phyloP scores from a whole-genome alignment of 192 early-diverging fungal species.

The Podila clonocystis region DNA sequence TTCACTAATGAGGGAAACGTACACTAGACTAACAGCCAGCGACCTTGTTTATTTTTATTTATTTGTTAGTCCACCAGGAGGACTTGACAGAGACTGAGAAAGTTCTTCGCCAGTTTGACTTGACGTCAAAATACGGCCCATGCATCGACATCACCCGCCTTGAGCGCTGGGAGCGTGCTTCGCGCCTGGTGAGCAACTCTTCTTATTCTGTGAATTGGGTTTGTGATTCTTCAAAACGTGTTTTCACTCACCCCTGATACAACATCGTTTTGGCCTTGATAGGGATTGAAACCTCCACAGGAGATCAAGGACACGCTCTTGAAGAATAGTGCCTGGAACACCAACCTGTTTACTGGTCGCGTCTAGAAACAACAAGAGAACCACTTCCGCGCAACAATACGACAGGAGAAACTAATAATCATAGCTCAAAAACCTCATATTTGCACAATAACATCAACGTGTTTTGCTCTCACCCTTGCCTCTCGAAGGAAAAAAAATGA shows the following conservation, averaged over 20 bases:
- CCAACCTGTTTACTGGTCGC: conserved; percentile 11
- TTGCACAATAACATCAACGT: too few relatives aligned
- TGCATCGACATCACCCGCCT: conserved; percentile 32
- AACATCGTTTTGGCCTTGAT: background rate
- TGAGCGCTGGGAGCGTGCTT: conserved; percentile 44
- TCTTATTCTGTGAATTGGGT: background rate
- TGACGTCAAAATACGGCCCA: conserved; percentile 25
- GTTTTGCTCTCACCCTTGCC: too few relatives aligned
- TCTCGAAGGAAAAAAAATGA: too few relatives aligned
- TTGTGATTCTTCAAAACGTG: background rate
- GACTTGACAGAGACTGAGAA: conserved; percentile 17
- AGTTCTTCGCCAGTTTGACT: conserved; percentile 35
- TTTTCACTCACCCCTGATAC: background rate
- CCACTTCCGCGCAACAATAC: background rate
- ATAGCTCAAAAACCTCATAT: too few relatives aligned
- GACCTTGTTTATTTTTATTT: background rate
- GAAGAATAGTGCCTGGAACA: background rate
- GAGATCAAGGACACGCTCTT: conserved; percentile 18
- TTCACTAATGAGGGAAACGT: too few relatives aligned
- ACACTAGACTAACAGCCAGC: too few relatives aligned
- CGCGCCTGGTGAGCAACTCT: conserved; percentile 18
- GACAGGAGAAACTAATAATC: background rate
- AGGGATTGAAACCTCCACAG: conserved; percentile 36
- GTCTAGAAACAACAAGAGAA: conserved; percentile 7
- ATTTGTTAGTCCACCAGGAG: conserved; percentile 24